phyloP scores from a whole-genome alignment of 2,329 filamentous ascomycete genomes.

The Ophiocordyceps camponoti-leonardi region DNA sequence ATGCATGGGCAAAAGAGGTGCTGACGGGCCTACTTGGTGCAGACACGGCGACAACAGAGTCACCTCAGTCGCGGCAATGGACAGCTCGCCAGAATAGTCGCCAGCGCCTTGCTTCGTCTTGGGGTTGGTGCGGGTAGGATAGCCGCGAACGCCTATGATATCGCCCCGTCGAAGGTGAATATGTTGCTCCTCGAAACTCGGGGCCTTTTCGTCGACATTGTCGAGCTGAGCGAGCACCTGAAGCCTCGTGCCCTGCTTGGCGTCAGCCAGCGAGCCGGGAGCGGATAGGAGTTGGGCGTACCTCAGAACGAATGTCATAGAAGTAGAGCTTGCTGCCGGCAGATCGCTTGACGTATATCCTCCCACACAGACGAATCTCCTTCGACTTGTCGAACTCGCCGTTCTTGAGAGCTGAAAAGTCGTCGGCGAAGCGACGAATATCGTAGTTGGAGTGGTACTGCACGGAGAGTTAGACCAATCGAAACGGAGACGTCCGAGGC shows the following conservation, averaged over 20 bases:
- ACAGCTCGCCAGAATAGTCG: slow-evolving; percentile 55
- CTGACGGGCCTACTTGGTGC: slow-evolving; percentile 38
- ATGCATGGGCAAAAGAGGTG: slow-evolving; percentile 18
- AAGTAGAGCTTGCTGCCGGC: slow-evolving; percentile 77
- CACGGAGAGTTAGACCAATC: not conserved
- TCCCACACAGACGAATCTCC: slow-evolving; percentile 60
- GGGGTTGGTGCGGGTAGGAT: slow-evolving; percentile 51
- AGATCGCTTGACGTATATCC: slow-evolving; percentile 77
- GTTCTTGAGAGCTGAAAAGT: slow-evolving; percentile 70
- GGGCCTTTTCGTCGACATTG: slow-evolving; percentile 47
- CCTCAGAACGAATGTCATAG: slow-evolving; percentile 46
- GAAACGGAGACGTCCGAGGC: too few relatives aligned
- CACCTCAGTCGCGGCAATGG: slow-evolving; percentile 79
- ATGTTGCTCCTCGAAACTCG: slow-evolving; percentile 72
- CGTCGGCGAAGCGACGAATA: slow-evolving; percentile 59
- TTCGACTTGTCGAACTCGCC: slow-evolving; percentile 67
- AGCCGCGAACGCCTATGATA: slow-evolving; percentile 45
- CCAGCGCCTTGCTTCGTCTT: slow-evolving; percentile 76
- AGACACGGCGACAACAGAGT: slow-evolving; percentile 78
- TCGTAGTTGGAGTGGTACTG: slow-evolving; percentile 74
- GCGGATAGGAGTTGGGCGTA: slow-evolving; percentile 3
- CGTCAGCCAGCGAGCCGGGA: not conserved
- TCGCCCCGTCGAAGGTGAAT: slow-evolving; percentile 80
- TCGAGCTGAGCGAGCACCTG: slow-evolving; percentile 90
- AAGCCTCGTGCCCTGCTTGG: slow-evolving; percentile 41